Evolutionary conservation across 2,329 filamentous ascomycete species (phyloP).

Genomic region (Penicillium sumatraense): DNA sequence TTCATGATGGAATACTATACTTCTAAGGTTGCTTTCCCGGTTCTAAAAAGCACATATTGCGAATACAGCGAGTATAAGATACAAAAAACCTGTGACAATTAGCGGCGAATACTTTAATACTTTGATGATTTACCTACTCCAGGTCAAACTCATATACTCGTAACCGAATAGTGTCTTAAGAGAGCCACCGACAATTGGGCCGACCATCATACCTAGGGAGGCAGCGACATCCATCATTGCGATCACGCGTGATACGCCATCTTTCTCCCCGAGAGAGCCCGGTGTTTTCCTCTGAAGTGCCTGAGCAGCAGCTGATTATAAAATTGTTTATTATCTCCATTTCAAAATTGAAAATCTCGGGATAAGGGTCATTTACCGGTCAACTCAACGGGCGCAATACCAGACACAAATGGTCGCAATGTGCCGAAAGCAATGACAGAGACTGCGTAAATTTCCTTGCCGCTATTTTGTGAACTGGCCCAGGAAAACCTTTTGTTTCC

Average conservation of each 20-base stretch:
- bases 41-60: too few relatives aligned
- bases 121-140: neutral
- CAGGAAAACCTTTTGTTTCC: neutral
- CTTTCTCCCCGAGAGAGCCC: slow-evolving; percentile 16
- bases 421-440: slow-evolving; percentile 4
- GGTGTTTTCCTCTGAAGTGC: neutral
- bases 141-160: slow-evolving; percentile 6
- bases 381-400: slow-evolving; percentile 5
- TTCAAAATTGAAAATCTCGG: neutral
- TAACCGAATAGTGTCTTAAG: slow-evolving; percentile 17
- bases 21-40: too few relatives aligned
- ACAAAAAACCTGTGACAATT: neutral
- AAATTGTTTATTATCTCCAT: neutral
- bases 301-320: neutral
- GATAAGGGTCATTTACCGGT: neutral
- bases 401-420: slow-evolving; percentile 8
- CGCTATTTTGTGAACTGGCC: neutral
- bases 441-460: neutral
- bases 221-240: slow-evolving; percentile 19
- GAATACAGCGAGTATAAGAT: neutral
- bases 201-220: slow-evolving; percentile 17
- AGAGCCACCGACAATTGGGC: slow-evolving; percentile 18
- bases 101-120: neutral
- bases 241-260: slow-evolving; percentile 17
- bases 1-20: too few relatives aligned